A percentile compares a stretch with the other conserved stretches of the same genome.
Conservation (phyloP, 352 stramenopile species). For the Phytophthora sp. region DNA sequence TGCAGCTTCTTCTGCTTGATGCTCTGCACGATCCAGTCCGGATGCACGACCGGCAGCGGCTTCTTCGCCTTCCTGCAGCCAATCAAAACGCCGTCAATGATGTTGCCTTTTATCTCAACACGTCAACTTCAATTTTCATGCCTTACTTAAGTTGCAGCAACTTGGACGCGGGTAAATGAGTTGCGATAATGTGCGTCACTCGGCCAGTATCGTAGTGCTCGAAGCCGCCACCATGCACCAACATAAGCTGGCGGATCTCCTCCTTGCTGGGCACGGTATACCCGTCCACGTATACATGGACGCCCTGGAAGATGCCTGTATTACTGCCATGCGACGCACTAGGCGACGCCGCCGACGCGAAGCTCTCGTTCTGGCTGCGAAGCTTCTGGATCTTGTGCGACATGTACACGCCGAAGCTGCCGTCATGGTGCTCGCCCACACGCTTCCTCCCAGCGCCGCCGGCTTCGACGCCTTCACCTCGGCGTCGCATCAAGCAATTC, state of each 20-base stretch:
- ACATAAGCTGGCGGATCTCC: slow-evolving; percentile 82
- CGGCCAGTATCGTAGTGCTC: slow-evolving; percentile 88
- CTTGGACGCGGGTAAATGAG: slow-evolving; percentile 85
- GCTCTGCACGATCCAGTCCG: slow-evolving; percentile 93
- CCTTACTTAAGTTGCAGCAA: slow-evolving; percentile 83
- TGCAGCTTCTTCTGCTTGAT: slow-evolving; percentile 77
- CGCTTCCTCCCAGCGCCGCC: slow-evolving; percentile 40
- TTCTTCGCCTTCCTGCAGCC: slow-evolving; percentile 57
- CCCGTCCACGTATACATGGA: slow-evolving; percentile 89
- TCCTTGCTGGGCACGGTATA: slow-evolving; percentile 87
- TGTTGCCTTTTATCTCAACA: not conserved
- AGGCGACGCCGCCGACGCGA: slow-evolving; percentile 20
- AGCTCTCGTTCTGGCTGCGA: slow-evolving; percentile 63
- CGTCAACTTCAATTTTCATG: slow-evolving; percentile 31
- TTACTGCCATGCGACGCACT: not conserved
- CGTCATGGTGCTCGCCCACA: slow-evolving; percentile 87
- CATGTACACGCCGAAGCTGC: slow-evolving; percentile 91
- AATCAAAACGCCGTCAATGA: not conserved
- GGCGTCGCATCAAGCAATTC: slow-evolving; percentile 23
- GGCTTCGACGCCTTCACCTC: slow-evolving; percentile 20
- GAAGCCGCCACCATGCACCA: slow-evolving; percentile 82
- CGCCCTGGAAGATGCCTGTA: slow-evolving; percentile 64
- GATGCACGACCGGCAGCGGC: slow-evolving; percentile 81
- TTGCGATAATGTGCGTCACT: slow-evolving; percentile 91
- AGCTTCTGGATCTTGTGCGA: slow-evolving; percentile 92